These are phyloP conservation scores for Coniochaeta prunicola DNA, from an alignment of 2,329 filamentous ascomycete genomes.

Conservation along the genomic window DNA sequence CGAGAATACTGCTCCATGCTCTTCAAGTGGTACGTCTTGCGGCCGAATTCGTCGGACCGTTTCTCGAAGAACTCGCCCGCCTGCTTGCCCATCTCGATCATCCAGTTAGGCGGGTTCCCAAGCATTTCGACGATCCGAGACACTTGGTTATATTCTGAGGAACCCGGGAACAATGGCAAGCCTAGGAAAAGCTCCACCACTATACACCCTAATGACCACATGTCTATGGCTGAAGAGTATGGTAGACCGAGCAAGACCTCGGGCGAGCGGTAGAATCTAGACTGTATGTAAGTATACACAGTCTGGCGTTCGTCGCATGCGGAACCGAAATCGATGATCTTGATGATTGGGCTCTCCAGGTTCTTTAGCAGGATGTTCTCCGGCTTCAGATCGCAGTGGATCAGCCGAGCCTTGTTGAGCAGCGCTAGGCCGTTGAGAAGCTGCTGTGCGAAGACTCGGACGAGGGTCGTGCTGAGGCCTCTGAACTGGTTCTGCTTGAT, in stretches of 20 bases:
- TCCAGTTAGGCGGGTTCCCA: constrained; percentile 93
- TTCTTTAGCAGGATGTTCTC: constrained; percentile 98
- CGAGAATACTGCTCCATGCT: constrained; percentile 96
- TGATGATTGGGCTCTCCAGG: constrained; percentile 97
- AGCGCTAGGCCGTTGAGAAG: constrained; percentile 86
- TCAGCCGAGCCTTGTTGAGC: constrained; percentile 91
- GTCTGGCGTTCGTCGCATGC: constrained; percentile 97
- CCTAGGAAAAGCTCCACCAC: constrained; percentile 96
- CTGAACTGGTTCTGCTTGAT: constrained; percentile 99
- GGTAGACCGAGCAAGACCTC: constrained; percentile 93
- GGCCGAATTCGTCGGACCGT: constrained; percentile 79
- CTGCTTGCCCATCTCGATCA: constrained; percentile 98
- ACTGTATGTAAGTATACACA: constrained; percentile 98
- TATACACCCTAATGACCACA: constrained; percentile 99
- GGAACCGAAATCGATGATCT: constrained; percentile 98
- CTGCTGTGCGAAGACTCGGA: constrained; percentile 96
- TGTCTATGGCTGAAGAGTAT: constrained; percentile 97
- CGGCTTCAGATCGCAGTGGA: constrained; percentile 96
- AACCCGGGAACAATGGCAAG: constrained; percentile 88
- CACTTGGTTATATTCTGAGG: constrained; percentile 98
- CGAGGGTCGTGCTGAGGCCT: constrained; percentile 90
- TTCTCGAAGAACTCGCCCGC: constrained; percentile 97
- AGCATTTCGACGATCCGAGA: constrained; percentile 97
- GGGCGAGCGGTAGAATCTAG: constrained; percentile 92
- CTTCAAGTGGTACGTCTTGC: constrained; percentile 86